Conservation (phyloP, 257 asterid genomes). For the Coffea eugenioides region DNA sequence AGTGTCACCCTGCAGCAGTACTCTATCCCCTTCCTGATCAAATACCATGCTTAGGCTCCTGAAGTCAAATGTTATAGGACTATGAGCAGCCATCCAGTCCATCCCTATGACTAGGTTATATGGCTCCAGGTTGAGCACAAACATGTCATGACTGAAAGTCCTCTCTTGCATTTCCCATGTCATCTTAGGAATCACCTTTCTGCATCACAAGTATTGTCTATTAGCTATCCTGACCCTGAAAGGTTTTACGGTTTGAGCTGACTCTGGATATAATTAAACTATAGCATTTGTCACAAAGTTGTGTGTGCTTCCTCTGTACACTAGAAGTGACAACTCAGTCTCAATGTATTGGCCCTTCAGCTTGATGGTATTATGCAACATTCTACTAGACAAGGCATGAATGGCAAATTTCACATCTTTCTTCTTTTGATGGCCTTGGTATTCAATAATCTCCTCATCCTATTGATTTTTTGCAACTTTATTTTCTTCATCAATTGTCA, state of each 20-base stretch:
- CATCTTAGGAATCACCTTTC: accelerated
- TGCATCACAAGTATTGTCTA: not conserved
- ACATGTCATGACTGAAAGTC: not conserved
- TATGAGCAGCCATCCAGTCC: not conserved
- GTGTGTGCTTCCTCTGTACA: not conserved
- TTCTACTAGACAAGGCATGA: too few relatives aligned
- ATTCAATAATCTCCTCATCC: too few relatives aligned
- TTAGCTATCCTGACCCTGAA: not conserved
- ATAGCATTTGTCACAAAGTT: too few relatives aligned
- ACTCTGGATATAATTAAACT: too few relatives aligned
- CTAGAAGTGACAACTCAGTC: not conserved
- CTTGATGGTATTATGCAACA: too few relatives aligned
- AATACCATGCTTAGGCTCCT: not conserved
- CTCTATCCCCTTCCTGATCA: not conserved
- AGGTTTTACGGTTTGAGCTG: too few relatives aligned
- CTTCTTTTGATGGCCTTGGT: too few relatives aligned
- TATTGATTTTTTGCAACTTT: too few relatives aligned
- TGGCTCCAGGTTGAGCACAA: not conserved
- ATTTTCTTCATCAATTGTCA: too few relatives aligned
- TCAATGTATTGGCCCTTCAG: not conserved
- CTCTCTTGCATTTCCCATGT: not conserved
- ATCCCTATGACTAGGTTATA: not conserved
- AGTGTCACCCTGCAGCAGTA: not conserved
- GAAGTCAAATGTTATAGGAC: too few relatives aligned
- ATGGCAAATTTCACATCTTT: too few relatives aligned